These are phyloP conservation scores for Stenogyne calaminthoides DNA, from an alignment of 305 asterid genomes.

Conservation along the genomic window DNA sequence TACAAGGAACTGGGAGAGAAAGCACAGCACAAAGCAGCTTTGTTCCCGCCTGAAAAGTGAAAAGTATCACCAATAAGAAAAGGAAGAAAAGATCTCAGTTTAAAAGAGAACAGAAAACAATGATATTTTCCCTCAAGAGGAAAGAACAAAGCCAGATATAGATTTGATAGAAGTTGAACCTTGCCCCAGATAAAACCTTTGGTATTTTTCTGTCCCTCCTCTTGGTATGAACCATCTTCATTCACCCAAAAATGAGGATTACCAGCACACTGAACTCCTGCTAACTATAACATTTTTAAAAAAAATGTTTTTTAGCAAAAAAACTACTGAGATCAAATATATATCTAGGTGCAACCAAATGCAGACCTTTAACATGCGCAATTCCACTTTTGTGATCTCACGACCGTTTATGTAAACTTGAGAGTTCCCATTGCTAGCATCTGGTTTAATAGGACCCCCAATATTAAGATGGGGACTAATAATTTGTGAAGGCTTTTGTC, in stretches of 20 bases:
- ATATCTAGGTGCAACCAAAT: constrained; percentile 29
- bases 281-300: constrained; percentile 53
- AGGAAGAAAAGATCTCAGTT: neutral
- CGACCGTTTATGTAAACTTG: constrained; percentile 93
- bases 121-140: neutral
- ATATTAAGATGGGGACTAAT: constrained; percentile 93
- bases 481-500: constrained; percentile 87
- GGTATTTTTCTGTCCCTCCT: constrained; percentile 97
- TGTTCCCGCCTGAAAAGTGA: constrained; percentile 77
- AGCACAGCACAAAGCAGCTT: constrained; percentile 72
- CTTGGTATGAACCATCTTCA: constrained; percentile 97
- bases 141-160: constrained; percentile 23
- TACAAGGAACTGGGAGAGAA: constrained; percentile 70
- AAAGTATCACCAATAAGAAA: constrained; percentile 15
- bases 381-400: constrained; percentile 90
- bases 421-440: constrained; percentile 93
- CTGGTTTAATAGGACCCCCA: constrained; percentile 77
- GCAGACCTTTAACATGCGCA: constrained; percentile 90
- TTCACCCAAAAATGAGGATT: constrained; percentile 99
- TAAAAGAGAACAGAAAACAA: constrained; percentile 9
- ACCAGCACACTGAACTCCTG: constrained; percentile 98
- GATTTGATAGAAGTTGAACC: constrained; percentile 55
- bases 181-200: constrained; percentile 98
- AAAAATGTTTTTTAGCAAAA: constrained; percentile 22
- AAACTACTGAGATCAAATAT: constrained; percentile 4